Evolutionary conservation across 169 alveolate species (phyloP).

Genomic region (Amoebophrya sp.): DNA sequence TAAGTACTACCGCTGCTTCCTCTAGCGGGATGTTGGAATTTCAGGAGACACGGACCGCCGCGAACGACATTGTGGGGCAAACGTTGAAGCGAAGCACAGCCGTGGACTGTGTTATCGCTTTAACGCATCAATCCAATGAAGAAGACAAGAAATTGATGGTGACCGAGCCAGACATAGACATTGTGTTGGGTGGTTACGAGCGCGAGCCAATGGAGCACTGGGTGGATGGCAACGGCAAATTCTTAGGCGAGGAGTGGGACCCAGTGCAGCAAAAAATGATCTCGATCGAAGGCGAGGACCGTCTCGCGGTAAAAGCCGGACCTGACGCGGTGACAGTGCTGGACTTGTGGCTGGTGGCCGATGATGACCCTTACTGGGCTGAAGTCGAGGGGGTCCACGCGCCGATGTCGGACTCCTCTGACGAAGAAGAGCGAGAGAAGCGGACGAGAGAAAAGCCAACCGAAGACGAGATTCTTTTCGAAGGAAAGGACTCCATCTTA

Average conservation of each 20-base stretch:
- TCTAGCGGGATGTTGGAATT: background rate
- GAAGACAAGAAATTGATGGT: background rate
- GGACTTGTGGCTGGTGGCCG: constrained; percentile 10
- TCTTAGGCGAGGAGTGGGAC: constrained; percentile 2
- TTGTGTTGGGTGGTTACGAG: background rate
- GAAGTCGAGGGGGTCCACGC: too few species aligned
- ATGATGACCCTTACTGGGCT: too few species aligned
- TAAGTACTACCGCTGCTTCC: background rate
- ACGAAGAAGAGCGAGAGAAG: too few species aligned
- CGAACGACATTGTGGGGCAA: background rate
- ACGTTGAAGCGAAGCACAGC: background rate
- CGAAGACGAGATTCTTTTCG: too few species aligned
- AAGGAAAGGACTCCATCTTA: too few species aligned
- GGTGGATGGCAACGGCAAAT: background rate
- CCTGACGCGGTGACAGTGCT: background rate
- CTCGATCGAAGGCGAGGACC: background rate
- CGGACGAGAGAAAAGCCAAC: too few species aligned
- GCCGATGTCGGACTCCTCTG: too few species aligned
- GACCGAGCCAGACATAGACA: constrained; percentile 6
- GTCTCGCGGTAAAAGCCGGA: background rate
- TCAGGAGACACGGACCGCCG: background rate
- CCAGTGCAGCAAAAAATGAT: background rate
- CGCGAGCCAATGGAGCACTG: background rate
- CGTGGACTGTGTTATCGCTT: background rate
- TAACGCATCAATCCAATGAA: background rate